Evolutionary conservation across 106 monocot genomes (phyloP), one percentile per base, ranked within the genome.

Genomic region (Dactylorhiza incarnata): DNA sequence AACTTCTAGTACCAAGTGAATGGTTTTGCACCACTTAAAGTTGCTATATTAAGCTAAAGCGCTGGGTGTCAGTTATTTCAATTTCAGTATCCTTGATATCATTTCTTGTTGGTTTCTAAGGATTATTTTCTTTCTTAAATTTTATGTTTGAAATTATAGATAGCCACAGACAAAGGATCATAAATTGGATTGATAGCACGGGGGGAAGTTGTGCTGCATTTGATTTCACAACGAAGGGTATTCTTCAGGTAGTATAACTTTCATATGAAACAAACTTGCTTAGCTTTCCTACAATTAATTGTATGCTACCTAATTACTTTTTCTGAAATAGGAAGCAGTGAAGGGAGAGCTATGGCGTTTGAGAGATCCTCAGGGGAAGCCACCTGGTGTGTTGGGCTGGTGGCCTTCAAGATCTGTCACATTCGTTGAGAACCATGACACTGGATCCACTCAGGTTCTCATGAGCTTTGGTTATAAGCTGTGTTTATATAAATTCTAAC

Each of bases 171-270:
- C 92, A 92, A 85, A 88, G 85, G 75, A 92, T 88, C 47, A 86
- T 88, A 66, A 86, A 86, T 74, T 95, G 95, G 95, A 90, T 88
- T 16, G 90, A 95, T 49, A 85, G 24, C 12, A 82, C 92, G 17
- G 92, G 92, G 75, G 87, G 86, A 7, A 75, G 85, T 65, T 89
- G 88, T 83, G 78, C 92, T 75, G 92, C 92, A 47, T 92, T 95
- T 90, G 95, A 95, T 81, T 95, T 95, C 76, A 95, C 95, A 67
- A 90, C 92, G 22, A 95, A 95, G 83, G 95, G 92, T 49, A 83
- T 95, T 76, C 92, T 95, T 80, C 95, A 95, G 91, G 95, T 89
- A 74, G 2, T 20, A 17, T 48, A 47, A 13, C 45, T 78, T 16
- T 49, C 22, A 12, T 4, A 56, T 44, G 43, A 26, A 5, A 43